Percentiles rank a stretch among this genome's conserved stretches.
Conservation (phyloP, 106 monocot species). For the Iris macrosiphon region DNA sequence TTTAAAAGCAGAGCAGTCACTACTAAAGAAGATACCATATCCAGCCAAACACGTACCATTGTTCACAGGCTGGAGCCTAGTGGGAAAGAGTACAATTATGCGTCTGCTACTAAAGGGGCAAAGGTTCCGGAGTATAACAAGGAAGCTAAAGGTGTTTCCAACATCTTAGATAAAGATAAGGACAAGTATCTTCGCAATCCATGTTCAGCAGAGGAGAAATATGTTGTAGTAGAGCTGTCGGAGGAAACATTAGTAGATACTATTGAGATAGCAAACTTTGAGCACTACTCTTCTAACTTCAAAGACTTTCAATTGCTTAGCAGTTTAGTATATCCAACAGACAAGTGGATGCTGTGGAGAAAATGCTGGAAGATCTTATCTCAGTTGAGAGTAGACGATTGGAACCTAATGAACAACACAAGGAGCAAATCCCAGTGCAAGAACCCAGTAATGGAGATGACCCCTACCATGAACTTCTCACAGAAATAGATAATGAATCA, state of each 20-base stretch:
- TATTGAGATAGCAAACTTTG: constrained; percentile 69
- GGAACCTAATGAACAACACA: constrained; percentile 30
- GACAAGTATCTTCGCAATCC: constrained; percentile 82
- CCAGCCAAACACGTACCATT: constrained; percentile 26
- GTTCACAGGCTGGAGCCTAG: constrained; percentile 58
- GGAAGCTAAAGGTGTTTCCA: constrained; percentile 73
- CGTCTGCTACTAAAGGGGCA: constrained; percentile 62
- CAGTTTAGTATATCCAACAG: constrained; percentile 68
- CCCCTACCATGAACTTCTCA: constrained; percentile 5
- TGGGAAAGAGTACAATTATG: constrained; percentile 79
- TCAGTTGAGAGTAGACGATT: constrained; percentile 30
- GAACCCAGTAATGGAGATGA: constrained; percentile 32
- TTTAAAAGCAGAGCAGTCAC: constrained; percentile 53
- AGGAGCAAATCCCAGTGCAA: constrained; percentile 10
- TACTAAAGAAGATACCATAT: constrained; percentile 28
- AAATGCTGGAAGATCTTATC: constrained; percentile 74
- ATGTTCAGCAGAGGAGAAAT: constrained; percentile 76
- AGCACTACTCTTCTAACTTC: constrained; percentile 77
- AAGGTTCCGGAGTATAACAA: constrained; percentile 67
- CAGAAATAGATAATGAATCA: constrained; percentile 19
- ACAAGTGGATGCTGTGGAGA: constrained; percentile 80
- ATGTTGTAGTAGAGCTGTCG: constrained; percentile 66
- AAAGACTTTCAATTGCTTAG: constrained; percentile 66
- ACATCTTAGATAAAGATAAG: constrained; percentile 73
- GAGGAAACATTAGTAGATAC: constrained; percentile 72